A percentile compares a stretch with the other conserved stretches of the same genome.
Evolutionary conservation across 805 yeast genomes (phyloP).

Genomic region (Cyberlindnera petersonii): DNA sequence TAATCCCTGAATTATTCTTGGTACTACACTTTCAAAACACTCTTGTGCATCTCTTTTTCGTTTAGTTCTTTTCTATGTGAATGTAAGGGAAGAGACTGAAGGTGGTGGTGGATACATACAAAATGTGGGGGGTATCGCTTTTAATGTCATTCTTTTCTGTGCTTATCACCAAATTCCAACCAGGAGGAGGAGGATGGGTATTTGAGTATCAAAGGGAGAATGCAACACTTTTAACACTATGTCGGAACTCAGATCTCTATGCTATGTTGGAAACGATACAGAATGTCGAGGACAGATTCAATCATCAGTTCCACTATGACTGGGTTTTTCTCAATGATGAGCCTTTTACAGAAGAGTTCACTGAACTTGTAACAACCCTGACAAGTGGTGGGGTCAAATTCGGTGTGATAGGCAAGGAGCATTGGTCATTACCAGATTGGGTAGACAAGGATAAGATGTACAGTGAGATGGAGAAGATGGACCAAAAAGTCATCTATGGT

Average conservation of each 20-base stretch:
- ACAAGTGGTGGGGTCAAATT: conserved; percentile 68
- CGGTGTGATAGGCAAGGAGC: conserved; percentile 69
- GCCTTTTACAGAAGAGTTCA: conserved; percentile 70
- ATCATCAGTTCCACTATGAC: conserved; percentile 70
- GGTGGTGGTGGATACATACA: too few species aligned
- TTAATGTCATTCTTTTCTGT: too few species aligned
- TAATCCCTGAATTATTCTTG: too few species aligned
- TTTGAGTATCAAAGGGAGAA: conserved; percentile 23
- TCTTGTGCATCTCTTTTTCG: too few species aligned
- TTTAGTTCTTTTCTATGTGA: too few species aligned
- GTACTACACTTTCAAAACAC: too few species aligned
- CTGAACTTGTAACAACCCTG: conserved; percentile 43
- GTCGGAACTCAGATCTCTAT: conserved; percentile 55
- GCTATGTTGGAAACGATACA: conserved; percentile 50
- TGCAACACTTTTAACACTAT: conserved; percentile 49
- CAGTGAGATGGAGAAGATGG: conserved; percentile 54
- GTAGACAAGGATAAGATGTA: conserved; percentile 74
- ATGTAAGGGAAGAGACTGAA: too few species aligned
- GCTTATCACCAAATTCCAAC: too few species aligned
- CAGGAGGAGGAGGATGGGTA: too few species aligned
- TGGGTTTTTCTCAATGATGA: conserved; percentile 91
- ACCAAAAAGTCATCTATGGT: conserved; percentile 60
- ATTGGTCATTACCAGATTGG: conserved; percentile 85
- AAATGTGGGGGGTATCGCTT: too few species aligned
- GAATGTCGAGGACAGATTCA: conserved; percentile 31